phyloP scores from a whole-genome alignment of 148 eudicot genomes.

The Chenopodium formosanum region DNA sequence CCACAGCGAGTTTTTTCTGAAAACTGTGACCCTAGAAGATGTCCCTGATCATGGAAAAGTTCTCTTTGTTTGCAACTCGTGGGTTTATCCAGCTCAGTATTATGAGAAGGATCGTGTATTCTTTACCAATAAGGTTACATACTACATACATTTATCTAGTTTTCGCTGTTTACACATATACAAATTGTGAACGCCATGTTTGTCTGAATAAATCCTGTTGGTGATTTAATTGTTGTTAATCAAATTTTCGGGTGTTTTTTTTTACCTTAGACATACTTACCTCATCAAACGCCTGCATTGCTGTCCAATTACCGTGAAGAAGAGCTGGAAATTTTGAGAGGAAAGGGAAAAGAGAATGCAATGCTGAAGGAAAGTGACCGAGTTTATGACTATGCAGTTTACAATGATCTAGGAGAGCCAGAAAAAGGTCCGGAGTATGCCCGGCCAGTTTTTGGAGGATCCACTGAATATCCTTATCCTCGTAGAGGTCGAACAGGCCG shows the following conservation, averaged over 20 bases:
- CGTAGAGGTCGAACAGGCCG: slow-evolving; percentile 90
- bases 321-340: slow-evolving; percentile 59
- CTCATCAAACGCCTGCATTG: slow-evolving; percentile 58
- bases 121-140: slow-evolving; percentile 70
- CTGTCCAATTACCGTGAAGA: slow-evolving; percentile 52
- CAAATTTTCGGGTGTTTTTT: not conserved
- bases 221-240: not conserved
- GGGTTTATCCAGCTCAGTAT: slow-evolving; percentile 62
- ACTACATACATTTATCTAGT: not conserved
- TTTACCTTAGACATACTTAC: slow-evolving; percentile 59
- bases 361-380: slow-evolving; percentile 75
- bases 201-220: not conserved
- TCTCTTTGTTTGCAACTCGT: slow-evolving; percentile 68
- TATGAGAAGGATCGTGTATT: slow-evolving; percentile 62
- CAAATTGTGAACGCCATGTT: not conserved
- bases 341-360: slow-evolving; percentile 62
- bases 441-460: slow-evolving; percentile 68
- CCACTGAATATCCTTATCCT: slow-evolving; percentile 69
- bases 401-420: slow-evolving; percentile 73
- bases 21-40: slow-evolving; percentile 53
- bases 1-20: slow-evolving; percentile 71
- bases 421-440: slow-evolving; percentile 45
- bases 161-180: not conserved
- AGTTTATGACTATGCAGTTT: slow-evolving; percentile 73
- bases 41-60: slow-evolving; percentile 51